Conservation (phyloP, 2,329 filamentous ascomycete species). For the Dryadomyces quercus-mongolicae region DNA sequence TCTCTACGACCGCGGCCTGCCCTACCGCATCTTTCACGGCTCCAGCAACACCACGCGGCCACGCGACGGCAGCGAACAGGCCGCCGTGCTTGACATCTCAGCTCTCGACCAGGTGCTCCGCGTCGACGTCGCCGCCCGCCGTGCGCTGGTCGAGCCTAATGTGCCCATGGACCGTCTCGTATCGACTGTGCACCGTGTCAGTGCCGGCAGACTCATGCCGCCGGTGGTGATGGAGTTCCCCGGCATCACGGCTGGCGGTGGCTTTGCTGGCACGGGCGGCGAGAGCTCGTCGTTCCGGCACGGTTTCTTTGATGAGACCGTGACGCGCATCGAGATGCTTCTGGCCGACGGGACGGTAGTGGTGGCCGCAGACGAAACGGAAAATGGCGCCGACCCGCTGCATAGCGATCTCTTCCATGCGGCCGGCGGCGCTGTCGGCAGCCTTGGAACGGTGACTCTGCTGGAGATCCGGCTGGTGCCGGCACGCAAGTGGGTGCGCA, state of each 20-base stretch:
- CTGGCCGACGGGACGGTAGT: conserved; percentile 55
- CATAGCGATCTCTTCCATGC: conserved; percentile 48
- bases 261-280: conserved; percentile 58
- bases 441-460: conserved; percentile 53
- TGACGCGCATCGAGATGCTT: conserved; percentile 54
- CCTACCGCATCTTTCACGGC: conserved; percentile 67
- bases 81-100: conserved; percentile 45
- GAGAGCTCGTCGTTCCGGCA: conserved; percentile 58
- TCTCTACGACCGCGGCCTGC: conserved; percentile 34
- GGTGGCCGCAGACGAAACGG: conserved; percentile 21
- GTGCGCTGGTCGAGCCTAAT: conserved; percentile 62
- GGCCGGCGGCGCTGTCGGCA: conserved; percentile 54
- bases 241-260: conserved; percentile 61
- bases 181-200: conserved; percentile 48
- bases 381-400: conserved; percentile 18
- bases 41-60: conserved; percentile 63
- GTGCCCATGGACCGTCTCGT: conserved; percentile 64
- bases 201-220: conserved; percentile 38
- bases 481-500: conserved; percentile 47
- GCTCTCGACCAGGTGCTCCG: conserved; percentile 49
- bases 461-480: conserved; percentile 50
- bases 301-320: conserved; percentile 57
- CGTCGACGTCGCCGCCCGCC: conserved; percentile 41
- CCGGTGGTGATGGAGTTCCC: conserved; percentile 67
- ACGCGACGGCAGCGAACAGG: conserved; percentile 19